These are phyloP conservation scores for Scutellaria baicalensis DNA, from an alignment of 257 asterid species.

Conservation along the genomic window DNA sequence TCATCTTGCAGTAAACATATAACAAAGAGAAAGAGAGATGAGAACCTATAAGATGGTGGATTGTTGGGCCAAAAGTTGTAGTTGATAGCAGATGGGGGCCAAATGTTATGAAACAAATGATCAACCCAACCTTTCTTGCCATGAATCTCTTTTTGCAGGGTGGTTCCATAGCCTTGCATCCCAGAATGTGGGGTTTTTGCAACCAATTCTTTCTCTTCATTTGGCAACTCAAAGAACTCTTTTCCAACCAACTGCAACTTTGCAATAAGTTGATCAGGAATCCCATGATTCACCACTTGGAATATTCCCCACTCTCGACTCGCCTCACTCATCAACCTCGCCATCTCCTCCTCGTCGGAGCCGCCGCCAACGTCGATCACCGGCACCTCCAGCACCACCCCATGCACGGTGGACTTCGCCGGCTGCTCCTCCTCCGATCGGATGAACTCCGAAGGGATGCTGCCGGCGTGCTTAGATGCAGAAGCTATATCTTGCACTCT, in stretches of 20 bases:
- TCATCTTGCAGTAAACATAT: no score
- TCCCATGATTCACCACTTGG: conserved; percentile 62
- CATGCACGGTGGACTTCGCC: conserved; percentile 38
- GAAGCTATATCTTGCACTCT: conserved; percentile 48
- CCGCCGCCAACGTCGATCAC: conserved; percentile 33
- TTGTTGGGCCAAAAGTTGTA: conserved; percentile 62
- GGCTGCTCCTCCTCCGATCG: conserved; percentile 48
- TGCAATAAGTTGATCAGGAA: conserved; percentile 29
- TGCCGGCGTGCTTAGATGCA: conserved; percentile 15
- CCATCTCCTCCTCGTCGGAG: conserved; percentile 12
- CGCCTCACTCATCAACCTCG: conserved; percentile 24
- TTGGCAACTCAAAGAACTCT: conserved; percentile 47
- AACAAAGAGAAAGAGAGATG: background rate
- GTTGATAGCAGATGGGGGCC: conserved; percentile 61
- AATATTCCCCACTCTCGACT: conserved; percentile 54
- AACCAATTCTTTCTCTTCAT: conserved; percentile 35
- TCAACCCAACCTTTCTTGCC: conserved; percentile 92
- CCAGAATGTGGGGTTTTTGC: conserved; percentile 41
- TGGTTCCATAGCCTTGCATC: conserved; percentile 68
- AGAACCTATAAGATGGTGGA: conserved; percentile 65
- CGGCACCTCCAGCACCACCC: conserved; percentile 44
- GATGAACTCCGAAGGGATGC: conserved; percentile 43
- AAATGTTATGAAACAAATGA: conserved; percentile 64
- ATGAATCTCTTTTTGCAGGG: conserved; percentile 42
- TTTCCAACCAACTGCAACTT: conserved; percentile 42